phyloP scores from a whole-genome alignment of 2,329 filamentous ascomycete genomes.

The Corynespora cassiicola region DNA sequence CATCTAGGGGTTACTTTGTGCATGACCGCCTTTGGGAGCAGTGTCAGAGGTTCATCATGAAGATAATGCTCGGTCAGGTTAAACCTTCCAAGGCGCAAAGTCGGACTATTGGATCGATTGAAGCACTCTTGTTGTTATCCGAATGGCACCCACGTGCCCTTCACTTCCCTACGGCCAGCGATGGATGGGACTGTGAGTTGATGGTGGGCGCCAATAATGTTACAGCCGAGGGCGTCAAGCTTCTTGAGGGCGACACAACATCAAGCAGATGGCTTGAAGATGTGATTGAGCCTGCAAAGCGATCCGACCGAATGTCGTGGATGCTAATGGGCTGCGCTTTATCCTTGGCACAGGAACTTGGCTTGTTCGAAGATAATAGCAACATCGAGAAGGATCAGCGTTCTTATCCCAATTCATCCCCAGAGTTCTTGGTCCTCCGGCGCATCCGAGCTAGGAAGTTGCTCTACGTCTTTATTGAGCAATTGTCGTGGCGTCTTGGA shows the following conservation, averaged over 20 bases:
- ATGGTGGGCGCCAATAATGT: conserved; percentile 52
- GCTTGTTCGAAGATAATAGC: conserved; percentile 54
- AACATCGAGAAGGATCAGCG: conserved; percentile 43
- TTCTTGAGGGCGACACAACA: conserved; percentile 42
- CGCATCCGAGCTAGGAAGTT: conserved; percentile 43
- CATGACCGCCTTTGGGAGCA: conserved; percentile 63
- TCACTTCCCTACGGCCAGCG: conserved; percentile 60
- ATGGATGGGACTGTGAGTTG: conserved; percentile 63
- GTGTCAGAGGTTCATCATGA: conserved; percentile 60
- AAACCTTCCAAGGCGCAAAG: conserved; percentile 57
- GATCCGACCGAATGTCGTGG: conserved; percentile 67
- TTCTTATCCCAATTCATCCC: conserved; percentile 39
- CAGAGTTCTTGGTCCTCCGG: conserved; percentile 37
- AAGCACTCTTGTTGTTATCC: conserved; percentile 60
- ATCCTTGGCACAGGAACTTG: conserved; percentile 60
- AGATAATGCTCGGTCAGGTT: conserved; percentile 62
- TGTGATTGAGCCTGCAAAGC: conserved; percentile 60
- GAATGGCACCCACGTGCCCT: conserved; percentile 64
- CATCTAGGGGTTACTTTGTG: conserved; percentile 60
- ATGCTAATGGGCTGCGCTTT: conserved; percentile 63
- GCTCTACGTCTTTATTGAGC: conserved; percentile 56
- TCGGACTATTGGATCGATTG: conserved; percentile 60
- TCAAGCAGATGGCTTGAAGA: conserved; percentile 59
- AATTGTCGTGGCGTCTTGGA: conserved; percentile 59
- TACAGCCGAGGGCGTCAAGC: conserved; percentile 39